Base-by-base conservation (phyloP, 805 yeast genomes). In the Starmerella kuoi region DNA sequence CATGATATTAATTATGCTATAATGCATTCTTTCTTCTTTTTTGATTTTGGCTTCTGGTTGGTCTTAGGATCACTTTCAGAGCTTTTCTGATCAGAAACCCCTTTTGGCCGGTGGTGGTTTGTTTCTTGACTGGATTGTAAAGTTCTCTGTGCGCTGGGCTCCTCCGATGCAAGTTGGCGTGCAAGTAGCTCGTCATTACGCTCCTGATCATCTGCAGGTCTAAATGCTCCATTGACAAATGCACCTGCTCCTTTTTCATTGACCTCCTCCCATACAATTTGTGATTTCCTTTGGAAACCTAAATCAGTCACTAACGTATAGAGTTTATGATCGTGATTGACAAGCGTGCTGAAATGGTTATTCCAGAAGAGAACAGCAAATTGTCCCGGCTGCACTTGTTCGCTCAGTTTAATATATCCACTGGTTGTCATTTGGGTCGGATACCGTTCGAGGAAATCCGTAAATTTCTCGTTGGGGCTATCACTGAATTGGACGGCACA, bases 231-330 rank as follows among this genome's bases (percentile, higher is more conserved):
- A 12, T 74, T 72, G 57, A 73, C 76, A 52, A 77, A 82, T 22
- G 67, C 64, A 54, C 83, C 93, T n/a, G 74, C 74, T 1, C 95
- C 95, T 34, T 69, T 68, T 2, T 76, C 69, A 2, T 83, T 70
- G 32, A 88, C 61, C 1, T 81, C 72, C 56, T 82, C 87, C 97
- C 97, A 88, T 6, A 84, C 83, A 17, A 80, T 70, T n/a, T 69
- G 63, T 1, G 58, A 53, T 31, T 67, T 64, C 19, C 56, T 46
- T 34, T 51, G 55, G 53, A 74, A 79, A 3, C 91, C 85, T 14
- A 68, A 63, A 56, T 91, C 95, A 1, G 91, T 82, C 2, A 82
- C 78, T 22, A 88, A 64, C 4, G 73, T 60, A 55, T 73, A 85
- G 25, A 88, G 63, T 41, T 68, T 67, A 23, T 66, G 66, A 5